phyloP scores from a whole-genome alignment of 73 alveolate species.

The Loxodes magnus region DNA sequence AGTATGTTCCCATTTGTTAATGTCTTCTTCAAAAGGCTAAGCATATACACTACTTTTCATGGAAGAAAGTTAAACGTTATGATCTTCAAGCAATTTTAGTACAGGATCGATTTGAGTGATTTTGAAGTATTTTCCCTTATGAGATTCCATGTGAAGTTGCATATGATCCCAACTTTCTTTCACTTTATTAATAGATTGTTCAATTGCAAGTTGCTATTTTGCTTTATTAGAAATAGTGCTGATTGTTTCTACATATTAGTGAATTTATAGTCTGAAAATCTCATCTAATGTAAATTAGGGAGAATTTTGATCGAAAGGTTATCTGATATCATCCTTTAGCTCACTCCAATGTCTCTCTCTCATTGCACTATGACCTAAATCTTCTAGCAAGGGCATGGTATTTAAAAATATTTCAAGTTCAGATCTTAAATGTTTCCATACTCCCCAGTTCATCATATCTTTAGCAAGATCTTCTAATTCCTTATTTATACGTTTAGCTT shows the following conservation, averaged over 20 bases:
- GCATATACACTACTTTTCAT: constrained; percentile 68
- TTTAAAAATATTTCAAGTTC: neutral
- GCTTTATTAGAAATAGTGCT: constrained; percentile 56
- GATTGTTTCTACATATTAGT: constrained; percentile 29
- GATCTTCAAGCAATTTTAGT: constrained; percentile 79
- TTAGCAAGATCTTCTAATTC: constrained; percentile 50
- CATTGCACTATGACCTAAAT: constrained; percentile 93
- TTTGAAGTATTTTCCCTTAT: constrained; percentile 30
- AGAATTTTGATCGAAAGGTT: constrained; percentile 51
- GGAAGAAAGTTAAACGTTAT: constrained; percentile 72
- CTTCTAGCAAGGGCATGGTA: constrained; percentile 90
- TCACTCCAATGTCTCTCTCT: constrained; percentile 98
- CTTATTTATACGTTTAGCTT: constrained; percentile 60
- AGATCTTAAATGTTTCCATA: constrained; percentile 27
- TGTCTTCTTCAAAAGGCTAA: constrained; percentile 63
- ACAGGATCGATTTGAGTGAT: constrained; percentile 53
- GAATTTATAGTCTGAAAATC: constrained; percentile 50
- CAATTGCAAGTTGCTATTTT: constrained; percentile 82
- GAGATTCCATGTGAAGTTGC: constrained; percentile 4
- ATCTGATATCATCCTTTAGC: constrained; percentile 80
- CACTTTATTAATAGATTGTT: constrained; percentile 63
- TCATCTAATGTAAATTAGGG: constrained; percentile 63
- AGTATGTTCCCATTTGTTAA: constrained; percentile 68
- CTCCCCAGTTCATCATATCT: constrained; percentile 72
- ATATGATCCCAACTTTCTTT: constrained; percentile 49